phyloP scores from a whole-genome alignment of 495 filamentous ascomycete species.

The Aspergillus sclerotiicarbonarius region DNA sequence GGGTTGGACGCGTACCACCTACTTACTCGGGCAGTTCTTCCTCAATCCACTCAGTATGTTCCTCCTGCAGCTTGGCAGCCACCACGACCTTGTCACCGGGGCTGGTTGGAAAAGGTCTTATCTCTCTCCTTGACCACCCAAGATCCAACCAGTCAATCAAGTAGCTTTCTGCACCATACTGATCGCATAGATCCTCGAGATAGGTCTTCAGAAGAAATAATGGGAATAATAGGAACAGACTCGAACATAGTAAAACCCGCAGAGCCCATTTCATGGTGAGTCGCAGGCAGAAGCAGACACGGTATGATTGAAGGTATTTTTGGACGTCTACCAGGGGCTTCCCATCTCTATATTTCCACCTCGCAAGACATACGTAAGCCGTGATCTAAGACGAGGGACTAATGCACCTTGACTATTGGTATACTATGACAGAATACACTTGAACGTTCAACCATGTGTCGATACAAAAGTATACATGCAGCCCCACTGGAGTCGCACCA shows the following conservation, averaged over 20 bases:
- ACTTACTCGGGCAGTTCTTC: constrained; percentile 51
- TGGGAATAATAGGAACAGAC: constrained; percentile 29
- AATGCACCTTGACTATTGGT: too few relatives aligned
- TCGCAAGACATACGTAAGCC: too few relatives aligned
- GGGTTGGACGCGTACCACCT: background rate
- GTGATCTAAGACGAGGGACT: too few relatives aligned
- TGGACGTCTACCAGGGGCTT: too few relatives aligned
- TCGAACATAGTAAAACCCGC: constrained; percentile 35
- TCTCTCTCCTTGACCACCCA: constrained; percentile 14
- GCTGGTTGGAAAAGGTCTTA: constrained; percentile 8
- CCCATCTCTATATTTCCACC: too few relatives aligned
- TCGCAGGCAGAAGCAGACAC: too few relatives aligned
- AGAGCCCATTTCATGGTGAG: constrained; percentile 39
- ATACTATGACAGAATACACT: too few relatives aligned
- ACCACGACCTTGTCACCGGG: constrained; percentile 52
- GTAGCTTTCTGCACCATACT: constrained; percentile 46
- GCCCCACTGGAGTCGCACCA: too few relatives aligned
- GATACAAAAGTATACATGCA: too few relatives aligned
- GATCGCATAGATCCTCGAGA: constrained; percentile 42
- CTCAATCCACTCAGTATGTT: constrained; percentile 60
- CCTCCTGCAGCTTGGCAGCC: constrained; percentile 54
- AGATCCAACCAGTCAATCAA: constrained; percentile 33
- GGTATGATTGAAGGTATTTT: too few relatives aligned
- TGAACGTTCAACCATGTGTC: too few relatives aligned
- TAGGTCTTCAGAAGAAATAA: constrained; percentile 40